Evolutionary conservation across 2,329 filamentous ascomycete genomes (phyloP).

Genomic region (Fusarium gaditjirri): DNA sequence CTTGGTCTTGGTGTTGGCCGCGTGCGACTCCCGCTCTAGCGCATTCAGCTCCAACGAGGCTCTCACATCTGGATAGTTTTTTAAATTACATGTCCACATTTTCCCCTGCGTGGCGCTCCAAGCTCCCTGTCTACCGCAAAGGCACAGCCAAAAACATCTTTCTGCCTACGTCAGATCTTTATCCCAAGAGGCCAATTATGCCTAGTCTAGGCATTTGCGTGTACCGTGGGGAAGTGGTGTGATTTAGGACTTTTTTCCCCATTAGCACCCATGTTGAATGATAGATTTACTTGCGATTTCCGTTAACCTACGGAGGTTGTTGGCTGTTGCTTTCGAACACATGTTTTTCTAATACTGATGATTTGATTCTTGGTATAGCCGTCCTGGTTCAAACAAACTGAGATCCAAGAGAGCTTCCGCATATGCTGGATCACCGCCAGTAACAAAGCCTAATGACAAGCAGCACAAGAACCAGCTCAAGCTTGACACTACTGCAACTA

Average conservation of each 20-base stretch:
- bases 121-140: slow-evolving; percentile 38
- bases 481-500: slow-evolving; percentile 18
- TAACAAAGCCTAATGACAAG: slow-evolving; percentile 19
- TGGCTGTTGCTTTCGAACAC: slow-evolving; percentile 3
- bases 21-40: slow-evolving; percentile 13
- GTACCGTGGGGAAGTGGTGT: slow-evolving; percentile 11
- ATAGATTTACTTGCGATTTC: neutral
- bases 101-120: slow-evolving; percentile 42
- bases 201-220: slow-evolving; percentile 31
- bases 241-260: slow-evolving; percentile 15
- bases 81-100: slow-evolving; percentile 45
- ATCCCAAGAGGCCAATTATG: slow-evolving; percentile 38
- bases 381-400: slow-evolving; percentile 42
- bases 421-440: slow-evolving; percentile 26
- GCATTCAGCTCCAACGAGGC: slow-evolving; percentile 8
- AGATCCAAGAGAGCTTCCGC: slow-evolving; percentile 41
- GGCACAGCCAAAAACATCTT: slow-evolving; percentile 30
- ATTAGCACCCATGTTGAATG: neutral
- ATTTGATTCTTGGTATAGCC: slow-evolving; percentile 24
- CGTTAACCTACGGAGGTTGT: neutral
- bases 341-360: slow-evolving; percentile 24
- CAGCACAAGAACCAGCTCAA: slow-evolving; percentile 20
- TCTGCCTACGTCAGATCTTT: slow-evolving; percentile 39
- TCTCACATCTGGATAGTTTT: slow-evolving; percentile 18
- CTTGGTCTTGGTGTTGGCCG: slow-evolving; percentile 16